Base-by-base conservation (phyloP, 148 eudicot species). In the Silene latifolia region DNA sequence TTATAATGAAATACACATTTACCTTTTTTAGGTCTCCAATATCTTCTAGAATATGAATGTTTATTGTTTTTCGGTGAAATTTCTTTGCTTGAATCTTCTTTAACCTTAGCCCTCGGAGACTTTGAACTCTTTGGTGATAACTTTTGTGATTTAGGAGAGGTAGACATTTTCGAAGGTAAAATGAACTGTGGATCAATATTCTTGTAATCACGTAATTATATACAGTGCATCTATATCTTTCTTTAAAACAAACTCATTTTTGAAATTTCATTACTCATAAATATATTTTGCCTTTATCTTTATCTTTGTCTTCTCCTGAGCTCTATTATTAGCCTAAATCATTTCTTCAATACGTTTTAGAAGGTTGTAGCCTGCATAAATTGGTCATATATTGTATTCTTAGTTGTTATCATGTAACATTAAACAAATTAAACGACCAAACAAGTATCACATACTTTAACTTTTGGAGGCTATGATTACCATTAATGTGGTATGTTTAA, bases 1-100 rank as follows among this genome's bases (percentile, higher is more conserved):
- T 23, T 9, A 35, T 13, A 35, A 32, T 27, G 24, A 29, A 9
- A 32, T 1, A 35, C 4, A 19, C 1, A 58, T 39, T 42, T 68
- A 67, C 78, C 67, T 76, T 56, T 25, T 42, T 77, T 70, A 48
- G 74, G 79, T 60, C 23, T 77, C 60, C 51, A 57, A 60, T 70
- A 57, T 60, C 48, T 47, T 77, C 27, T 63, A 6, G 74, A 25
- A 25, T 76, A 15, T 21, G 75, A 63, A 64, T 64, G 17, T 39
- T 64, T 24, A 14, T 67, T 42, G 11, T 19, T 64, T 19, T 35
- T 60, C 2, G 74, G 5, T 3, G 67, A 54, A 46, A 32, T 47
- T 67, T 19, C 62, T 3, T 67, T 73, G 19, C 25, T 19, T 19
- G 72, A 25, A 7, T 47, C 68, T 19, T 59, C 51, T 14, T 29